These are phyloP conservation scores for Helichrysum umbraculigerum DNA, from an alignment of 129 eudicot species.

Conservation along the genomic window DNA sequence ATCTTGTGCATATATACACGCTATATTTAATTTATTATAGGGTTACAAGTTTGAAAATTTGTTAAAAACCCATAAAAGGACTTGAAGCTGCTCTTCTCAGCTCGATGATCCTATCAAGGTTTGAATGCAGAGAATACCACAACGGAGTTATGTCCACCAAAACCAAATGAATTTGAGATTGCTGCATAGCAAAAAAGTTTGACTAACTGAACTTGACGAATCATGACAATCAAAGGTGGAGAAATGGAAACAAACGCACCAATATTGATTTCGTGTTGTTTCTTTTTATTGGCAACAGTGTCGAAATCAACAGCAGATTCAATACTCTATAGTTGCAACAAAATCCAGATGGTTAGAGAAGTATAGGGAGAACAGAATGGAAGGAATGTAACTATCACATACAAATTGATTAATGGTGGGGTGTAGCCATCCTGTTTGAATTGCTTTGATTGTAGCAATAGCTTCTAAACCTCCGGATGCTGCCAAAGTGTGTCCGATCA, in stretches of 20 bases:
- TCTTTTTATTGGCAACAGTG: conserved; percentile 8
- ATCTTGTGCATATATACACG: no score
- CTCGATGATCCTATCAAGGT: no score
- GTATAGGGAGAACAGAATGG: not conserved
- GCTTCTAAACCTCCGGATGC: conserved; percentile 90
- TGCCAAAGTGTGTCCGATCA: conserved; percentile 77
- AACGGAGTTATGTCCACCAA: no score
- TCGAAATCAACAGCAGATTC: not conserved
- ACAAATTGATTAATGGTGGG: conserved; percentile 79
- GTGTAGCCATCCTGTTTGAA: conserved; percentile 39
- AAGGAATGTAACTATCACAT: conserved; percentile 16
- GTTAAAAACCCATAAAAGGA: no score
- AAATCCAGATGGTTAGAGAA: not conserved
- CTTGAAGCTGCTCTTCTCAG: no score
- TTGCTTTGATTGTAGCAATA: conserved; percentile 71
- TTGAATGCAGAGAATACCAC: no score
- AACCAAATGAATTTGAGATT: no score
- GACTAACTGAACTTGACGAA: not conserved
- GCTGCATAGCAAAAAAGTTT: not conserved
- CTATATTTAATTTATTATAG: no score
- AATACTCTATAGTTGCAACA: not conserved
- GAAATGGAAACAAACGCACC: not conserved
- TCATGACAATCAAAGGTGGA: not conserved
- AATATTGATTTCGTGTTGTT: conserved; percentile 6
- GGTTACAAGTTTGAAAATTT: no score